phyloP scores from a whole-genome alignment of 176 grass and related monocot species.

The Cenchrus fungigraminus region DNA sequence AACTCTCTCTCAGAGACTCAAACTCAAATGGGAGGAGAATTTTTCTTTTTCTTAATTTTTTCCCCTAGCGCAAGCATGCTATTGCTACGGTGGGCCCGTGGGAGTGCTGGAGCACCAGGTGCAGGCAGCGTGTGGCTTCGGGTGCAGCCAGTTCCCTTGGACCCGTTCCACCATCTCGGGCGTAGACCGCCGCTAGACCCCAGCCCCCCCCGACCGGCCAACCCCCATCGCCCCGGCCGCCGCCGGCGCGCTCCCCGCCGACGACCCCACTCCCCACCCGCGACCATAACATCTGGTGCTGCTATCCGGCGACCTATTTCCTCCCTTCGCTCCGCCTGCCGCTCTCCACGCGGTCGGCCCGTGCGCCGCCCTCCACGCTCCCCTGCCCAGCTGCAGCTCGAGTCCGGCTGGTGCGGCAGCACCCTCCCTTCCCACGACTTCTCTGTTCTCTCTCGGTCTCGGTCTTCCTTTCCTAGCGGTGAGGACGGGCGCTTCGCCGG shows the following conservation, averaged over 20 bases:
- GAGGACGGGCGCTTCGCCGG: no score
- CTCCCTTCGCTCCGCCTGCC: no score
- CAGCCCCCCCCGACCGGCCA: background rate
- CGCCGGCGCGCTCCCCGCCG: background rate
- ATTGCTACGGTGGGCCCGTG: background rate
- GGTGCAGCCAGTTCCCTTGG: conserved; percentile 5
- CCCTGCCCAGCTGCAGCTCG: no score
- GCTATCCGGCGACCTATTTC: background rate
- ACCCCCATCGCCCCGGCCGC: conserved; percentile 25
- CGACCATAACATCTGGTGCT: background rate
- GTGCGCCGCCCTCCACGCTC: no score
- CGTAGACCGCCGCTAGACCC: conserved; percentile 38
- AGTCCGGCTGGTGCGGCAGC: no score
- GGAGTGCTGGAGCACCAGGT: conserved; percentile 25
- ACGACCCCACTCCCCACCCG: background rate
- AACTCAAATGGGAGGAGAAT: no score
- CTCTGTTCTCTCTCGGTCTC: no score
- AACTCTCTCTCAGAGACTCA: no score
- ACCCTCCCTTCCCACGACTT: no score
- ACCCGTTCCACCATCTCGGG: conserved; percentile 45
- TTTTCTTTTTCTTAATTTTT: no score
- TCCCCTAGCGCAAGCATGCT: background rate
- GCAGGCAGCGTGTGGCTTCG: conserved; percentile 16
- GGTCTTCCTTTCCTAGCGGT: no score
- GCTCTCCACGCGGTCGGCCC: no score